Base-by-base conservation (phyloP, 306 rosid genomes). In the Prunus campanulata region DNA sequence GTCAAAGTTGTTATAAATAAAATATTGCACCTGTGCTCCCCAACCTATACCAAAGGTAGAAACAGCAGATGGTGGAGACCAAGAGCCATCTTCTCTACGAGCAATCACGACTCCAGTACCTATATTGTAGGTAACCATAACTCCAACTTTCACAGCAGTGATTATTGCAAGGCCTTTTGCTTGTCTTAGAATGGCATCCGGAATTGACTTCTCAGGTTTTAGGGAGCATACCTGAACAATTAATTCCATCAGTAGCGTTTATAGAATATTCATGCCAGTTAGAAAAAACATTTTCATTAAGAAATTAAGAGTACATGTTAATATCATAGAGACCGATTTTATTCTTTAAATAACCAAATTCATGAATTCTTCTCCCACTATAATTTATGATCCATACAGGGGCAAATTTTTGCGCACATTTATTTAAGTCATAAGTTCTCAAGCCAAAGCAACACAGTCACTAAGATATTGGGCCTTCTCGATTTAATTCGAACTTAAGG, bases 51-150 rank as follows among this genome's bases (percentile, higher is more conserved):
- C 99, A 62, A 88, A 86, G 46, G 99, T 87, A 35, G 96, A 92
- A 76, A 91, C 83, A 72, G 99, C 96, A 72, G 99, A 96, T 72
- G 99, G 97, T 16, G 99, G 91, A 78, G 99, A 96, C 99, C 99
- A 92, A 27, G 98, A 91, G 66, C 97, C 99, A 86, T 96, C 99
- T 76, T 88, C 97, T 72, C 88, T 91, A 42, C 93, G 97, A 11
- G 97, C 97, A 79, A 96, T 78, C 72, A 96, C 97, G 32, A 96
- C 79, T 77, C 99, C 99, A 14, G 99, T 96, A 76, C 99, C 99
- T 68, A 96, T 80, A 76, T 92, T 88, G 75, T 96, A 96, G 65
- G 99, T 92, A 66, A 96, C 89, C 92, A 89, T 65, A 52, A 88
- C 87, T 78, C 99, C 99, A 22, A 91, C 96, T 86, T 92, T 96